Evolutionary conservation across 2,329 filamentous ascomycete species (phyloP), one percentile per base, ranked within the genome.

Genomic region (Colletotrichum tanaceti): DNA sequence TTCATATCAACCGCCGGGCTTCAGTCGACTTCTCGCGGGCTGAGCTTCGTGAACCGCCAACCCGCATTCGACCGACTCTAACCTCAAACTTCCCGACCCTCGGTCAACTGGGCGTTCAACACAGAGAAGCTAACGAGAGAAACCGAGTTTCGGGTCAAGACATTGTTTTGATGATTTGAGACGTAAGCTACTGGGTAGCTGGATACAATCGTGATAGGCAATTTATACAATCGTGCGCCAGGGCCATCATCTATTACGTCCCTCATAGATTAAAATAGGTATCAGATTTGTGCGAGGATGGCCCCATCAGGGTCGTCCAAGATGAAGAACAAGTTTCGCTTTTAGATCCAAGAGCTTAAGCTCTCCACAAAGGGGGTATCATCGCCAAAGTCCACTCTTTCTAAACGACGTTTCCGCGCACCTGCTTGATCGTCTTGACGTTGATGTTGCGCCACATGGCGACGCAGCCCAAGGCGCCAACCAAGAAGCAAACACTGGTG

Each of bases 391-490:
- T 20, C 55, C 16, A 14, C 3, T 35, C 14, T 35, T 71, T 35
- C 71, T 73, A 81, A n/a, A 77, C 76, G 24, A 82, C 79, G 63
- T 78, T 75, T 46, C 80, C 78, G 58, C 78, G 77, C n/a, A 77
- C 77, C 72, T 83, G 81, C 72, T 79, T 79, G 22, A 79, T 75
- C 28, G 82, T 77, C 66, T 79, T 83, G n/a, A 88, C 77, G 70
- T 83, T 82, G 65, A 86, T 82, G 72, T 88, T 81, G 70, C 81
- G 79, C 85, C 85, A 87, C n/a, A 85, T 70, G 5, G 76, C 74
- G 22, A 83, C 79, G 58, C 75, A 81, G 1, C 76, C 71, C 58
- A 85, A 76, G 1, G 77, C 78, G 2, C 84, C 73, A 5, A 73
- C 77, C 75, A 84, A 79, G 11, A 84, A 77, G 35, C 75, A 81